These are phyloP conservation scores for Dovyalis caffra DNA, from an alignment of 345 rosid species.

Conservation along the genomic window DNA sequence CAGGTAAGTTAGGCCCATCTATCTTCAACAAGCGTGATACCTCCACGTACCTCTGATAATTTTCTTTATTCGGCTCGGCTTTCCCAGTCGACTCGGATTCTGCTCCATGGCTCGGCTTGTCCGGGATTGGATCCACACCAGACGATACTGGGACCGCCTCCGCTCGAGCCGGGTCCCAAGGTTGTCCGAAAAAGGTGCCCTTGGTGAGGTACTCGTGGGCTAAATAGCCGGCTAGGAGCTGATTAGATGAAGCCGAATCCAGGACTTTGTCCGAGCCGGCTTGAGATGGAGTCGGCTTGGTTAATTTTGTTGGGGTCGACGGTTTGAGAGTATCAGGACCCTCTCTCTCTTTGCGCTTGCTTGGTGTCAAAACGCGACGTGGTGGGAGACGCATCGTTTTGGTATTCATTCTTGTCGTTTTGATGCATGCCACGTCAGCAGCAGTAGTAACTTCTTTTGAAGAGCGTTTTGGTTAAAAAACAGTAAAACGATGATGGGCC, in stretches of 20 bases:
- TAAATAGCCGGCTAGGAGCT: slow-evolving; percentile 75
- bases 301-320: slow-evolving; percentile 3
- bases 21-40: slow-evolving; percentile 60
- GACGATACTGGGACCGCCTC: slow-evolving; percentile 19
- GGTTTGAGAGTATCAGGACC: slow-evolving; percentile 34
- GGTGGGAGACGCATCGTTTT: slow-evolving; percentile 90
- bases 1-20: slow-evolving; percentile 65
- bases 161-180: slow-evolving; percentile 41
- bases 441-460: no score
- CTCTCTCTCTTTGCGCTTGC: slow-evolving; percentile 66
- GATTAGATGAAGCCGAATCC: slow-evolving; percentile 38
- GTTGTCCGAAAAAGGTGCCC: slow-evolving; percentile 76
- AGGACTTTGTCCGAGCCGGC: slow-evolving; percentile 21
- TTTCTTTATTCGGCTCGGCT: slow-evolving; percentile 32
- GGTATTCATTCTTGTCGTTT: slow-evolving; percentile 45
- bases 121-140: slow-evolving; percentile 11
- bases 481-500: neutral
- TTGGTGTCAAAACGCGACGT: slow-evolving; percentile 64
- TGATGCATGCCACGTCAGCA: slow-evolving; percentile 68
- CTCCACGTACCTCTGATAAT: slow-evolving; percentile 54
- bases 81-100: no score
- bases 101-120: neutral
- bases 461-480: no score
- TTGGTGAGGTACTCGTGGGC: slow-evolving; percentile 74
- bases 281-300: slow-evolving; percentile 23